phyloP scores from a whole-genome alignment of 2,329 filamentous ascomycete genomes.

The Trichophyton equinum region DNA sequence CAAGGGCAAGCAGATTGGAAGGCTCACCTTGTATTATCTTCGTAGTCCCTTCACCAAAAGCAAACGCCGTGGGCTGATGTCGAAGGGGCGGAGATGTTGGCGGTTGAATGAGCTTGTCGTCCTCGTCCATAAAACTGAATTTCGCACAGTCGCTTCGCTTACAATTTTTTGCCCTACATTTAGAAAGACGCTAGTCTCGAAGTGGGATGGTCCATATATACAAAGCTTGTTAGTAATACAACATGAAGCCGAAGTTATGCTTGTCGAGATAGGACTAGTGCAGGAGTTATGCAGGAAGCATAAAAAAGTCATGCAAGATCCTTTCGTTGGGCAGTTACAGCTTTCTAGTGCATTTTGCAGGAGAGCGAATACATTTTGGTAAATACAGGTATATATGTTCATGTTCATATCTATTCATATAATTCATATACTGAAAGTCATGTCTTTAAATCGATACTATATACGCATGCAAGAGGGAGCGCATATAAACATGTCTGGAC shows the following conservation, averaged over 20 bases:
- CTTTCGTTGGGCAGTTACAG: not conserved
- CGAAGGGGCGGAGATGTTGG: constrained; percentile 26
- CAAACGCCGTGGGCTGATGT: constrained; percentile 26
- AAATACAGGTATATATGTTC: not conserved
- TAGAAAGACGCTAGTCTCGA: constrained; percentile 20
- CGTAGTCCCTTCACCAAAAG: constrained; percentile 34
- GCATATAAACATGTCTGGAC: not conserved
- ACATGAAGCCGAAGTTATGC: not conserved
- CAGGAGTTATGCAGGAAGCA: not conserved
- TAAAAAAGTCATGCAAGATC: not conserved
- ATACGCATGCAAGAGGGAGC: too few species aligned
- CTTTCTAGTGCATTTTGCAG: too few species aligned
- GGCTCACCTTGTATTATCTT: constrained; percentile 32
- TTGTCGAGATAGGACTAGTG: not conserved
- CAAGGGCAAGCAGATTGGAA: constrained; percentile 10
- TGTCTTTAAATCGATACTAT: not conserved
- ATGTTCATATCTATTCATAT: not conserved
- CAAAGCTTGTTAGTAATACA: not conserved
- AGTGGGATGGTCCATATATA: constrained; percentile 14
- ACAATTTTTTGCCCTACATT: constrained; percentile 28
- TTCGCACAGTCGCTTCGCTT: constrained; percentile 36
- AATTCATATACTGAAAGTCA: not conserved
- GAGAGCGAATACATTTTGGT: not conserved
- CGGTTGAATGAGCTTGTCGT: constrained; percentile 29
- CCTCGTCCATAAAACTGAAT: constrained; percentile 26